Conservation (phyloP, 2,329 filamentous ascomycete genomes). For the Trichophaea hybrida region DNA sequence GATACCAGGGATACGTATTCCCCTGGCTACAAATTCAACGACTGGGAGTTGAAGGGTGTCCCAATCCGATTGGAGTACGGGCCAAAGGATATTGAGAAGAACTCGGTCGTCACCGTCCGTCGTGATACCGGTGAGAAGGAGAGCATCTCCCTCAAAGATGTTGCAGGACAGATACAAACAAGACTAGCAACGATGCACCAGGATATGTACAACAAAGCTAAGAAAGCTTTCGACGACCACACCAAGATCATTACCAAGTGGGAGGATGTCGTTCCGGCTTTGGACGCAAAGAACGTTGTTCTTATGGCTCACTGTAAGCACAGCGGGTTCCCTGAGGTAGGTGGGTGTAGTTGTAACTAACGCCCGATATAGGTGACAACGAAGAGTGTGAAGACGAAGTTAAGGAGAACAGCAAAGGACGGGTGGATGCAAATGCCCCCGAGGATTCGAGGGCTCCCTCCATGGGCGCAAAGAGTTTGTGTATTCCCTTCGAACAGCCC, state of each 20-base stretch:
- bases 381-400: slow-evolving; percentile 83
- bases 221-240: slow-evolving; percentile 64
- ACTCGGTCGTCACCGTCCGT: slow-evolving; percentile 70
- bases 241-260: slow-evolving; percentile 69
- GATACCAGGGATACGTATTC: slow-evolving; percentile 83
- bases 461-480: slow-evolving; percentile 64
- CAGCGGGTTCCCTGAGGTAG: background rate
- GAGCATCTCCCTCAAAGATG: slow-evolving; percentile 58
- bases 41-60: slow-evolving; percentile 94
- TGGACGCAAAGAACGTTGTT: slow-evolving; percentile 85
- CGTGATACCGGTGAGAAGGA: slow-evolving; percentile 78
- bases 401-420: slow-evolving; percentile 64
- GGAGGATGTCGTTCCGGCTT: slow-evolving; percentile 77
- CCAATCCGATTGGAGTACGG: slow-evolving; percentile 91
- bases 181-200: slow-evolving; percentile 81
- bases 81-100: slow-evolving; percentile 78
- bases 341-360: background rate
- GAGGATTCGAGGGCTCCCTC: slow-evolving; percentile 59
- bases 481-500: slow-evolving; percentile 76
- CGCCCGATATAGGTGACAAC: slow-evolving; percentile 13
- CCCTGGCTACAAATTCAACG: slow-evolving; percentile 96
- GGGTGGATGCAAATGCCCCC: slow-evolving; percentile 47
- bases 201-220: slow-evolving; percentile 65
- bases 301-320: slow-evolving; percentile 68
- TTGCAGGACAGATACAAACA: slow-evolving; percentile 58